phyloP scores from a whole-genome alignment of 768 basidiomycete species.

The Piloderma croceum region DNA sequence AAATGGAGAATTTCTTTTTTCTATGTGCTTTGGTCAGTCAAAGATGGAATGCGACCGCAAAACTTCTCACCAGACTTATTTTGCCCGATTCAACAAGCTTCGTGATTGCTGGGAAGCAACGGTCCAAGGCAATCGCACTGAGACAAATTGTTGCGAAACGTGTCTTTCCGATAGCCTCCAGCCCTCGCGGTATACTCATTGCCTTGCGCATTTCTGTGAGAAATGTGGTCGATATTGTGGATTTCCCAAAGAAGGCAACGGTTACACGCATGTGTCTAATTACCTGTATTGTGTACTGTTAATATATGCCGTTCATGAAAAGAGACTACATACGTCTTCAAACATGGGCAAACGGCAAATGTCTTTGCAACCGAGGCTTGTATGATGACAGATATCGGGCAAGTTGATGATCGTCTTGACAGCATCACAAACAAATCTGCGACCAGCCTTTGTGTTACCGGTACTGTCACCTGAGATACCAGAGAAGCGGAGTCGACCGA shows the following conservation, averaged over 20 bases:
- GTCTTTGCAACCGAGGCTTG: slow-evolving; percentile 21
- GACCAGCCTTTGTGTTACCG: slow-evolving; percentile 19
- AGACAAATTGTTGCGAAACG: slow-evolving; percentile 18
- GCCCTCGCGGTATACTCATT: slow-evolving; percentile 10
- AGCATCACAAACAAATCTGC: slow-evolving; percentile 8
- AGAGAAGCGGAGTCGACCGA: slow-evolving; percentile 11
- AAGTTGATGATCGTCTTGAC: slow-evolving; percentile 16
- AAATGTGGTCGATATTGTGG: slow-evolving; percentile 12
- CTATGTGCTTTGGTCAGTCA: no score
- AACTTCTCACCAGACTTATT: neutral
- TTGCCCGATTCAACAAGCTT: slow-evolving; percentile 11
- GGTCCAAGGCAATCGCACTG: slow-evolving; percentile 13
- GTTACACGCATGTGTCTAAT: slow-evolving; percentile 13
- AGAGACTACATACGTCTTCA: slow-evolving; percentile 5
- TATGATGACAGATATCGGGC: slow-evolving; percentile 21
- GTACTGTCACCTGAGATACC: slow-evolving; percentile 22
- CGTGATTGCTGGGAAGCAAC: slow-evolving; percentile 15
- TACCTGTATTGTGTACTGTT: no score
- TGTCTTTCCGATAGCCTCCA: slow-evolving; percentile 22
- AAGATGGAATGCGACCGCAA: neutral
- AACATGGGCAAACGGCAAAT: slow-evolving; percentile 20
- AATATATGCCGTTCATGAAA: neutral
- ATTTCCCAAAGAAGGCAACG: slow-evolving; percentile 19
- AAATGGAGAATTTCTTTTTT: neutral
- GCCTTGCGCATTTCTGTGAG: slow-evolving; percentile 10